Percentiles rank a stretch among this genome's conserved stretches.
Evolutionary conservation across 2,329 filamentous ascomycete species (phyloP).

Genomic region (Pseudogymnoascus sp.): DNA sequence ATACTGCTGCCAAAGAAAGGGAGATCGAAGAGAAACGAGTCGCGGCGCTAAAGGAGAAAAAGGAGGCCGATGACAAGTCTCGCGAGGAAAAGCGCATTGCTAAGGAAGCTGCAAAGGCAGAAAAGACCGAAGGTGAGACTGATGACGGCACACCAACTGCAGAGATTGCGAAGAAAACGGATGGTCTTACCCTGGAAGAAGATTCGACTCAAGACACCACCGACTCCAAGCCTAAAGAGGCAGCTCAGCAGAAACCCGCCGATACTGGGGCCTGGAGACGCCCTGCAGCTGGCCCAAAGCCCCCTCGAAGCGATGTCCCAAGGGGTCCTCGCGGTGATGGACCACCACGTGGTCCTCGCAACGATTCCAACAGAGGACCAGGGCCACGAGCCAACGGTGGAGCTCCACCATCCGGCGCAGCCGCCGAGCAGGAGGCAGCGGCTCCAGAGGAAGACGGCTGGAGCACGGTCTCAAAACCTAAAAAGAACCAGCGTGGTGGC

Average conservation of each 20-base stretch:
- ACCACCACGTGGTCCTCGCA: slow-evolving; percentile 35
- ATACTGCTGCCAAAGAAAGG: slow-evolving; percentile 81
- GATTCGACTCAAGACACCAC: slow-evolving; percentile 31
- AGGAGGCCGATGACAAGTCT: slow-evolving; percentile 52
- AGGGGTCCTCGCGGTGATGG: slow-evolving; percentile 32
- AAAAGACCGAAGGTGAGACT: slow-evolving; percentile 31
- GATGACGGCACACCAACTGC: slow-evolving; percentile 11
- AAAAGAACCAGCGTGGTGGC: slow-evolving; percentile 30
- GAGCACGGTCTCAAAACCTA: slow-evolving; percentile 46
- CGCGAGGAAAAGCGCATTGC: slow-evolving; percentile 54
- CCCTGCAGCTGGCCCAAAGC: slow-evolving; percentile 35
- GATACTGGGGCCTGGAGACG: slow-evolving; percentile 56
- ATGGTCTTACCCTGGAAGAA: slow-evolving; percentile 28
- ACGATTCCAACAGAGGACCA: slow-evolving; percentile 32
- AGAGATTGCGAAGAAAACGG: slow-evolving; percentile 25
- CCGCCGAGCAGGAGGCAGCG: slow-evolving; percentile 30
- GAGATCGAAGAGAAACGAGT: slow-evolving; percentile 85
- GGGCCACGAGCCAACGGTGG: slow-evolving; percentile 33
- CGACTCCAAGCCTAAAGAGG: slow-evolving; percentile 41
- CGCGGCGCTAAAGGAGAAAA: slow-evolving; percentile 68
- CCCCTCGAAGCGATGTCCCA: slow-evolving; percentile 27
- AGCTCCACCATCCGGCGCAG: slow-evolving; percentile 36
- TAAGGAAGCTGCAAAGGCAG: slow-evolving; percentile 45
- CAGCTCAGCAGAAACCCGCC: slow-evolving; percentile 42
- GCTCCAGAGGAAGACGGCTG: slow-evolving; percentile 52